Evolutionary conservation across 139 green algal genomes (phyloP).

Genomic region (Diplosphaera chodatii): DNA sequence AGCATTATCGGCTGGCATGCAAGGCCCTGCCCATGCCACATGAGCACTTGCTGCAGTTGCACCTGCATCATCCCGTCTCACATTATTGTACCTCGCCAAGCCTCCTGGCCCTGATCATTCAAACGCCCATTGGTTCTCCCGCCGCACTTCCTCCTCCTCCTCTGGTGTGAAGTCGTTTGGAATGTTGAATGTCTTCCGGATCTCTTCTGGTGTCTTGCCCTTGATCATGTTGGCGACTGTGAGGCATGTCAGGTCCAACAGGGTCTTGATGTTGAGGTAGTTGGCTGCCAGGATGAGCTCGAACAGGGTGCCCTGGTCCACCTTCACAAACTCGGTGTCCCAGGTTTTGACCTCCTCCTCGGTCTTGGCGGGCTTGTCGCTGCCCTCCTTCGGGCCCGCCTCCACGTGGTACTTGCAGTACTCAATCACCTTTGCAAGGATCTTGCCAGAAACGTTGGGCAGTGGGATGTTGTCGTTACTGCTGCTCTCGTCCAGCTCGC

Average conservation of each 20-base stretch:
- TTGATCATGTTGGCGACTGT: no score
- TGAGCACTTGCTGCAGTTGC: no score
- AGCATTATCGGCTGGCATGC: no score
- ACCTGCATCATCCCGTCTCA: no score
- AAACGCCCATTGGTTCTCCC: conserved; percentile 68
- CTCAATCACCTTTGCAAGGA: conserved; percentile 76
- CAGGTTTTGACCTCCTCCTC: conserved; percentile 90
- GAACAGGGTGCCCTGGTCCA: conserved; percentile 96
- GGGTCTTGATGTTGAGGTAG: no score
- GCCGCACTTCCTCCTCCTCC: conserved; percentile 72
- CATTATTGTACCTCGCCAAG: not conserved
- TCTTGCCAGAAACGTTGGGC: conserved; percentile 77
- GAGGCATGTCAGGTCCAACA: no score
- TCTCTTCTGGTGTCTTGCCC: conserved; percentile 90
- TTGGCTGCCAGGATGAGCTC: conserved; percentile 98
- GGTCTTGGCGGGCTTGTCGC: conserved; percentile 57
- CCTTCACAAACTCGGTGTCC: conserved; percentile 94
- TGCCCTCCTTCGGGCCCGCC: conserved; percentile 55
- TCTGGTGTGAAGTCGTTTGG: conserved; percentile 96
- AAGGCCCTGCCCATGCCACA: no score
- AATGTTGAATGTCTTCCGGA: conserved; percentile 96
- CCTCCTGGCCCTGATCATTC: conserved; percentile 11
- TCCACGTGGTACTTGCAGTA: conserved; percentile 96
- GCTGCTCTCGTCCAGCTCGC: conserved; percentile 49
- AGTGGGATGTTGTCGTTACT: conserved; percentile 66